These are phyloP conservation scores for Mariannaea sp. DNA, from an alignment of 2,329 filamentous ascomycete genomes.

Conservation along the genomic window DNA sequence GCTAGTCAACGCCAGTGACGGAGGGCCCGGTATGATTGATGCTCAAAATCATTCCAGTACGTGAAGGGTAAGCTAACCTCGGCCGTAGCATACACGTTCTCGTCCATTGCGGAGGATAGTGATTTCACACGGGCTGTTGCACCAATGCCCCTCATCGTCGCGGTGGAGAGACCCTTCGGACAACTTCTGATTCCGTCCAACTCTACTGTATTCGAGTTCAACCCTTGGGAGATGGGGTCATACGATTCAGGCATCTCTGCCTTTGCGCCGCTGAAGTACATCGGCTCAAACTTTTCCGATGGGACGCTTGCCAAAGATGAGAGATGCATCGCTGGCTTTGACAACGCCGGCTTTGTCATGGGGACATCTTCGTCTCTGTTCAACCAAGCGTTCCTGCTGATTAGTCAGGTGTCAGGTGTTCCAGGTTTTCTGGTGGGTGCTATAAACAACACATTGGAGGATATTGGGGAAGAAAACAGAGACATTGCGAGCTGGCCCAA, in stretches of 20 bases:
- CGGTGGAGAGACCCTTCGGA: slow-evolving; percentile 68
- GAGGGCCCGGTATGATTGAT: slow-evolving; percentile 54
- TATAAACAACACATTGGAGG: slow-evolving; percentile 56
- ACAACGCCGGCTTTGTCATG: slow-evolving; percentile 83
- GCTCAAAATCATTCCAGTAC: no score
- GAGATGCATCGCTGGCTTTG: slow-evolving; percentile 76
- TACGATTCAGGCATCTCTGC: slow-evolving; percentile 74
- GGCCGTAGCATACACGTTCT: slow-evolving; percentile 70
- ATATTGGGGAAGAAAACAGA: slow-evolving; percentile 62
- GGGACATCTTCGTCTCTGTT: slow-evolving; percentile 86
- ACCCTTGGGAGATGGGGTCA: slow-evolving; percentile 78
- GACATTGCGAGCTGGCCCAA: slow-evolving; percentile 81
- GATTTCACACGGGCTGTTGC: slow-evolving; percentile 65
- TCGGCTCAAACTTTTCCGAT: slow-evolving; percentile 73
- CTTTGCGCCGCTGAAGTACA: slow-evolving; percentile 71
- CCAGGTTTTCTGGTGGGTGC: slow-evolving; percentile 56
- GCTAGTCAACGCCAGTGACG: slow-evolving; percentile 72
- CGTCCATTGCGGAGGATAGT: slow-evolving; percentile 59
- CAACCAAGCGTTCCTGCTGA: slow-evolving; percentile 73
- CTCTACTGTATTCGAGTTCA: slow-evolving; percentile 77
- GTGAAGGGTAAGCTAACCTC: not conserved
- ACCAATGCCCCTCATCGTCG: slow-evolving; percentile 75
- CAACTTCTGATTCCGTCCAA: slow-evolving; percentile 63
- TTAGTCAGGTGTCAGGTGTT: slow-evolving; percentile 45
- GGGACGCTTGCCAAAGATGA: slow-evolving; percentile 61